Conservation (phyloP, 306 rosid species). For the Albizia julibrissin region DNA sequence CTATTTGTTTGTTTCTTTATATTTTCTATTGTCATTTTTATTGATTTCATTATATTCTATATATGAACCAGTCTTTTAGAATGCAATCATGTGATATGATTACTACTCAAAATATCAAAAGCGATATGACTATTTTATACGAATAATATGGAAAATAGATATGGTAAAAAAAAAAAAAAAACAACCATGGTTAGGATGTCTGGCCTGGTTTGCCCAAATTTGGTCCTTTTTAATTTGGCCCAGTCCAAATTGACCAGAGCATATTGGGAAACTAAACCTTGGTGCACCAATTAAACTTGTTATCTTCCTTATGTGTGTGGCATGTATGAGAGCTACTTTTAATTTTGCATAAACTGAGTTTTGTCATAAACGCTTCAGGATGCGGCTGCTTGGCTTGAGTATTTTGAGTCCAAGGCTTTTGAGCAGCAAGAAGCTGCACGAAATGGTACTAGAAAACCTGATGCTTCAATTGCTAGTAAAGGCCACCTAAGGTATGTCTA, state of each 20-base stretch:
- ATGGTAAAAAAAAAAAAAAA: not conserved
- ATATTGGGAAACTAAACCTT: not conserved
- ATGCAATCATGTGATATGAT: not conserved
- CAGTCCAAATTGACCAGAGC: not conserved
- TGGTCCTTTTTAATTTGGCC: not conserved
- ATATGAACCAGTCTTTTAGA: not conserved
- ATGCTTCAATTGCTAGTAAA: slow-evolving; percentile 97
- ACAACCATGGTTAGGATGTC: not conserved
- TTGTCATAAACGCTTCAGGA: slow-evolving; percentile 60
- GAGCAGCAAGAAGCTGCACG: slow-evolving; percentile 99
- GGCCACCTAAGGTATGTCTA: slow-evolving; percentile 86
- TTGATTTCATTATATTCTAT: not conserved
- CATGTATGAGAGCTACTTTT: not conserved
- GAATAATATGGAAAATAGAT: not conserved
- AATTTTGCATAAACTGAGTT: slow-evolving; percentile 3
- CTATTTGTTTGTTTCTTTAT: not conserved
- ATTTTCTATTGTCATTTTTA: not conserved
- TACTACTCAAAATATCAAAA: not conserved
- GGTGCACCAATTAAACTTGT: not conserved
- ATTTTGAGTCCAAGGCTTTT: slow-evolving; percentile 98
- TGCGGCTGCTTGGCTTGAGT: slow-evolving; percentile 99
- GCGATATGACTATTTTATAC: not conserved
- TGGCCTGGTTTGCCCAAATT: not conserved
- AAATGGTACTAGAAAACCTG: slow-evolving; percentile 95
- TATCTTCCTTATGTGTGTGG: not conserved